Conservation (phyloP, 2,329 filamentous ascomycete species). For the Calonectria hawksworthii region DNA sequence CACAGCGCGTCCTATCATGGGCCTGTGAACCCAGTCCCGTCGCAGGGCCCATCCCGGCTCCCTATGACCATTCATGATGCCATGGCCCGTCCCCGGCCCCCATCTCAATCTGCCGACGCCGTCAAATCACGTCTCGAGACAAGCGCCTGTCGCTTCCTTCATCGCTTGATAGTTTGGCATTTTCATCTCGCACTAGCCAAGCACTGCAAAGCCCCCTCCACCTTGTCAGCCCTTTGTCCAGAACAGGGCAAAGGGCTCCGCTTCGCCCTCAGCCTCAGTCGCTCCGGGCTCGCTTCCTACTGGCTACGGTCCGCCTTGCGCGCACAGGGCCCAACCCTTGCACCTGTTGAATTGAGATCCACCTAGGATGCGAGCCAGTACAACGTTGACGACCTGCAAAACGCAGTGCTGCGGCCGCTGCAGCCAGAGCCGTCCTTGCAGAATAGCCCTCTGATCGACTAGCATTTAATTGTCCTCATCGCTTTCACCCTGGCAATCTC, state of each 20-base stretch:
- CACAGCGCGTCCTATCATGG: background rate
- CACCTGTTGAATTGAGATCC: constrained; percentile 7
- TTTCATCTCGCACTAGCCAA: background rate
- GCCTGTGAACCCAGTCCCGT: background rate
- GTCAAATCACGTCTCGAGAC: constrained; percentile 13
- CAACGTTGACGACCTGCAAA: constrained; percentile 11
- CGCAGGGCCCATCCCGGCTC: constrained; percentile 6
- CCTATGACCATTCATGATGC: background rate
- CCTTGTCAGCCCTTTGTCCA: background rate
- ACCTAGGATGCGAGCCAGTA: constrained; percentile 9
- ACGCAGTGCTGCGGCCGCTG: constrained; percentile 5
- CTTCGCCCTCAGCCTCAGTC: constrained; percentile 14
- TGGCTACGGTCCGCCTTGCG: background rate
- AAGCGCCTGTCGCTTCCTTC: constrained; percentile 3
- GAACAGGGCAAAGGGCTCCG: background rate
- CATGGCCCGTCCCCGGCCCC: background rate
- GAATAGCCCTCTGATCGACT: background rate
- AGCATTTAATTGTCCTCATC: constrained; percentile 3
- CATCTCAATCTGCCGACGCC: constrained; percentile 16
- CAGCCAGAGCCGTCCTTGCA: constrained; percentile 9
- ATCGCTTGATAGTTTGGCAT: constrained; percentile 7
- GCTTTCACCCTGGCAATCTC: background rate
- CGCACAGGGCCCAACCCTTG: background rate
- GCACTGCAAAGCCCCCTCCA: background rate
- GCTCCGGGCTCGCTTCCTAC: constrained; percentile 9